Conservation (phyloP, 192 early-diverging fungal species). For the Coemansia sp. region DNA sequence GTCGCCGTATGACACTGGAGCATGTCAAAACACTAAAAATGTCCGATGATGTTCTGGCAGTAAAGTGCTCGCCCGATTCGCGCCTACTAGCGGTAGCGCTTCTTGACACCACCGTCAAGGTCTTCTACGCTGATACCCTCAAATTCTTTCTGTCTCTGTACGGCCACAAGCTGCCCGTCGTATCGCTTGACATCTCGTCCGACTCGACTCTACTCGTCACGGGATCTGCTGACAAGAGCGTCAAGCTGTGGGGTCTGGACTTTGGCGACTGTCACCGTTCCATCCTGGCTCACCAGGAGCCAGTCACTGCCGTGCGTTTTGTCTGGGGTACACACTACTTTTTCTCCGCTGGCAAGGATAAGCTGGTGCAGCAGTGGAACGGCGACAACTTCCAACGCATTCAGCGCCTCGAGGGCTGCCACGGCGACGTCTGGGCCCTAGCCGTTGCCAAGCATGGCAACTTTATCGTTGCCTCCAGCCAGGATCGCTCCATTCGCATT, state of each 20-base stretch:
- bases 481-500: constrained; percentile 91
- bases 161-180: constrained; percentile 96
- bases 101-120: constrained; percentile 93
- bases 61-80: constrained; percentile 81
- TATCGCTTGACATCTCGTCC: constrained; percentile 97
- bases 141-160: constrained; percentile 97
- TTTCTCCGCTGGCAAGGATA: constrained; percentile 90
- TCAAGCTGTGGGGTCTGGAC: constrained; percentile 98
- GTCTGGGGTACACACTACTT: constrained; percentile 96
- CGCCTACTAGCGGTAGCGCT: constrained; percentile 87
- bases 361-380: constrained; percentile 93
- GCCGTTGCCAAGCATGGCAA: constrained; percentile 86
- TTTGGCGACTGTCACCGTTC: constrained; percentile 99
- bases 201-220: constrained; percentile 90
- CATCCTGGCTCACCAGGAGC: constrained; percentile 90
- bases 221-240: constrained; percentile 94
- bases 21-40: constrained; percentile 91
- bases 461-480: constrained; percentile 84
- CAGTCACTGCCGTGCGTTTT: constrained; percentile 83
- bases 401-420: constrained; percentile 87
- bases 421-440: constrained; percentile 92
- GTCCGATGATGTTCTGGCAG: constrained; percentile 89
- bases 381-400: constrained; percentile 96
- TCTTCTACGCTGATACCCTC: constrained; percentile 93
- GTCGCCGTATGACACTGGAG: constrained; percentile 70